These are phyloP conservation scores for Citrus reticulata DNA, from an alignment of 345 rosid genomes.

Conservation along the genomic window DNA sequence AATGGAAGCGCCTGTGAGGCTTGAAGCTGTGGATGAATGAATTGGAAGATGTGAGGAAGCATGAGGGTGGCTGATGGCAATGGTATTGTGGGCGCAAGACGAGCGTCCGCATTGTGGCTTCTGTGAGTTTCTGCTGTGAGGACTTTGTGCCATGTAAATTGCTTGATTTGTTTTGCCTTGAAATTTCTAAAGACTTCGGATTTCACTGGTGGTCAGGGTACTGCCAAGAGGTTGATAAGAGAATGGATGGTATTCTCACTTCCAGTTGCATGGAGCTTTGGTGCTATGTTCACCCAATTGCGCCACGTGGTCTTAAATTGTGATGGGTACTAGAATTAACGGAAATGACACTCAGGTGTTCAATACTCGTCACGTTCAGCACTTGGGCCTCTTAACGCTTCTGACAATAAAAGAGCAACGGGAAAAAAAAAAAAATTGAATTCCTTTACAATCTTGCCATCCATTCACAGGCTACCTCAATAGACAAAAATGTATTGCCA, in stretches of 20 bases:
- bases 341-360: too few relatives aligned
- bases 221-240: slow-evolving; percentile 2
- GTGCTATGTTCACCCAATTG: not conserved
- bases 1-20: slow-evolving; percentile 65
- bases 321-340: accelerated
- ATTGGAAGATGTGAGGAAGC: slow-evolving; percentile 27
- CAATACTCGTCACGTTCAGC: too few relatives aligned
- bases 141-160: slow-evolving; percentile 16
- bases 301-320: not conserved
- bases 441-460: too few relatives aligned
- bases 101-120: slow-evolving; percentile 34
- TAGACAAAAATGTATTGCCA: not conserved
- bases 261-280: not conserved
- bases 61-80: slow-evolving; percentile 16
- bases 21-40: slow-evolving; percentile 43
- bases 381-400: too few relatives aligned
- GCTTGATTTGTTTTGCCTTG: not conserved
- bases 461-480: not conserved
- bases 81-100: slow-evolving; percentile 18
- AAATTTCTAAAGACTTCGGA: not conserved
- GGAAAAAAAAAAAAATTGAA: too few relatives aligned
- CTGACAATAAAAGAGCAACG: too few relatives aligned
- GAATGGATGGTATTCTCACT: not conserved
- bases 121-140: not conserved
- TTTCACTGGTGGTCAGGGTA: slow-evolving; percentile 6